Base-by-base conservation (phyloP, 169 alveolate genomes). In the Babesia bovis region DNA sequence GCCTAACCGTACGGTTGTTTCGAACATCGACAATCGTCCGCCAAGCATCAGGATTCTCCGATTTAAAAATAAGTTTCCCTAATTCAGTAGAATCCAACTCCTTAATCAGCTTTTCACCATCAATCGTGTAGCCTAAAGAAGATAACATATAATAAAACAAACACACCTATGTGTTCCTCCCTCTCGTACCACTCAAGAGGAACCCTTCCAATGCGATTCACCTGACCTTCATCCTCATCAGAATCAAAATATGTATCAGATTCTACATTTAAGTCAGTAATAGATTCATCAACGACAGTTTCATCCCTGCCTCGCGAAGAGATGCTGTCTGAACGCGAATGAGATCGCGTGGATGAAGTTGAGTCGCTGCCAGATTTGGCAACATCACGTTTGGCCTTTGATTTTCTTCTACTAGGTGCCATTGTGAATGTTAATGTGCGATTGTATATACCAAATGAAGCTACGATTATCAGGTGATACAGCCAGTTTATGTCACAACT, bases 41-140 rank as follows among this genome's bases (percentile, higher is more conserved):
- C 88, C 88, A 70, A 0, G 83, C 81, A 21, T 81, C 88, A 32
- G 84, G 87, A 38, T 78, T 71, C 21, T 71, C 84, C 30, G 88
- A 70, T 28, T 71, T 42, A 57, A 71, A 81, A 9, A 81, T 52
- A n/a, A 81, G 51, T 68, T 72, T 61, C 32, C 84, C 84, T 15
- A 81, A 36, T 57, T 81, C 76, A 7, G 88, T 53, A 3, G 84
- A 65, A 72, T 81, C 88, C 59, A 71, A 32, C 70, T 69, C 84
- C 66, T 58, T 58, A n/a, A 65, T 35, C 28, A 81, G 53, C 71
- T 60, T 81, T 45, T 81, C 33, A 0, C 88, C 88, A 30, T 81
- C 88, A 15, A 41, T 79, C 1, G 83, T 71, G 58, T 81, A 81
- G 0, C 88, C 88, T 81, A 47, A 50, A 4, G 47, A n/a, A 19